Evolutionary conservation across 345 rosid genomes (phyloP).

Genomic region (Linum lewisii): DNA sequence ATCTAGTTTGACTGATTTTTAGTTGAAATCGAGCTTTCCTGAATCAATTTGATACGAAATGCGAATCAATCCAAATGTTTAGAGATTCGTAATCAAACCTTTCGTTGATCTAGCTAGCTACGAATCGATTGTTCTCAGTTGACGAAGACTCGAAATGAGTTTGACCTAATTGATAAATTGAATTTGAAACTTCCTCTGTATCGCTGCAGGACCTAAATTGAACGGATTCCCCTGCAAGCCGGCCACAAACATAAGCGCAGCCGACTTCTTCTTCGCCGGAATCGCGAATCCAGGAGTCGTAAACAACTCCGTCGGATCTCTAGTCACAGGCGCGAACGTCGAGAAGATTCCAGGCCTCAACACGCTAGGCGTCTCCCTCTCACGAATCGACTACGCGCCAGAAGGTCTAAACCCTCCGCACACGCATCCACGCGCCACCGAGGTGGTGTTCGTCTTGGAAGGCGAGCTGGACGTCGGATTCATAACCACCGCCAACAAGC

Average conservation of each 20-base stretch:
- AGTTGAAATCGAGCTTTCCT: too few relatives aligned
- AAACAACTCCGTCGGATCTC: neutral
- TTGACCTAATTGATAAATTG: neutral
- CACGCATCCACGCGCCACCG: constrained; percentile 7
- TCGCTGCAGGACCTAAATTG: neutral
- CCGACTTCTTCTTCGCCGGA: constrained; percentile 5
- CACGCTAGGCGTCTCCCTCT: constrained; percentile 1
- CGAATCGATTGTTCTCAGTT: too few relatives aligned
- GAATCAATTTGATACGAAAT: too few relatives aligned
- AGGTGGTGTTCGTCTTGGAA: neutral
- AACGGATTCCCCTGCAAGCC: constrained; percentile 6
- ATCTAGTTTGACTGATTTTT: too few relatives aligned
- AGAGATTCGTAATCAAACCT: too few relatives aligned
- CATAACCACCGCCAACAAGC: constrained; percentile 3
- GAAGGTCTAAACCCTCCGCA: neutral
- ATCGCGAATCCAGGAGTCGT: neutral
- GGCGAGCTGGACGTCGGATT: constrained; percentile 6
- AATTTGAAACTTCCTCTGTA: too few relatives aligned
- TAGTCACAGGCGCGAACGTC: constrained; percentile 1
- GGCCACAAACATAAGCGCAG: neutral
- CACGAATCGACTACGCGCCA: neutral
- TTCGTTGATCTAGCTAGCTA: too few relatives aligned
- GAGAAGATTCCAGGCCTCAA: constrained; percentile 3
- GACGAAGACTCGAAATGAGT: neutral
- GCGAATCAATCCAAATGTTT: too few relatives aligned